Conservation (phyloP, 805 yeast genomes). For the Grigorovia humatica region DNA sequence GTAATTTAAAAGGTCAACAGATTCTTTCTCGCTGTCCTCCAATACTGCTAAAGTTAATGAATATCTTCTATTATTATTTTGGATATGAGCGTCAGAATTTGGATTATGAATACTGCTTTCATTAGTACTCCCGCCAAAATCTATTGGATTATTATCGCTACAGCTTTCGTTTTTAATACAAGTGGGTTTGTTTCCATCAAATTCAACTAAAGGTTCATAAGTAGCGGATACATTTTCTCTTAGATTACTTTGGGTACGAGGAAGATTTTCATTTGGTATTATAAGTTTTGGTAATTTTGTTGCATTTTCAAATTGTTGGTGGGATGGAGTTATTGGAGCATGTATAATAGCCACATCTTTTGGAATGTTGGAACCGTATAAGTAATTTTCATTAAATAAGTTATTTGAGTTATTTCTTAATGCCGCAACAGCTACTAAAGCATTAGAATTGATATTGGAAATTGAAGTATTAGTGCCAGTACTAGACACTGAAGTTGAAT, state of each 20-base stretch:
- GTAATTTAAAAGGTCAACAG: not conserved
- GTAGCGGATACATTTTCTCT: not conserved
- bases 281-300: not conserved
- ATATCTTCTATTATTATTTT: constrained; percentile 2
- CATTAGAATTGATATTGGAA: not conserved
- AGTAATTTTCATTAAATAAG: not conserved
- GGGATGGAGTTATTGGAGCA: not conserved
- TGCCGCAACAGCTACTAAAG: not conserved
- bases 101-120: not conserved
- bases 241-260: not conserved
- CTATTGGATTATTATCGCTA: not conserved
- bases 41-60: constrained; percentile 1
- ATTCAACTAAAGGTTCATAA: not conserved
- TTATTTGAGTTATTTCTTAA: not conserved
- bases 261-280: not conserved
- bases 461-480: not conserved
- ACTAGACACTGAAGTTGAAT: not conserved
- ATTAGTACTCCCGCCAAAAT: not conserved
- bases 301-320: not conserved
- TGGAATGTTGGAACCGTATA: not conserved
- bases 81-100: not conserved
- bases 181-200: not conserved
- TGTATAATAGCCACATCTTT: not conserved
- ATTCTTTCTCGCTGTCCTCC: not conserved
- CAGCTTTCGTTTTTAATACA: not conserved